Evolutionary conservation across 192 early-diverging fungal genomes (phyloP).

Genomic region (Backusella sp.): DNA sequence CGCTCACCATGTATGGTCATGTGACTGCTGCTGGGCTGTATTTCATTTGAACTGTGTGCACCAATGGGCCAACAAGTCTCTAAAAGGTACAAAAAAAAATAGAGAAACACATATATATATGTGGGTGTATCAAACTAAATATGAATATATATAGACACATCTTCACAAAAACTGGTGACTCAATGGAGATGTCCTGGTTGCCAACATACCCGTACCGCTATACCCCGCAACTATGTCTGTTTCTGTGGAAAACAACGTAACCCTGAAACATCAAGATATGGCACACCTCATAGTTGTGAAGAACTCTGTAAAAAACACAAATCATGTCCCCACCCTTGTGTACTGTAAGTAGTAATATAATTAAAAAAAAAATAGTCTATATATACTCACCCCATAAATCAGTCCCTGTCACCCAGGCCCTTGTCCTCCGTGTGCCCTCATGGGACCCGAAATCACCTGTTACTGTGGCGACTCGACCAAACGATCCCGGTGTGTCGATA

Average conservation of each 20-base stretch:
- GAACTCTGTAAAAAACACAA: constrained; percentile 63
- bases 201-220: constrained; percentile 62
- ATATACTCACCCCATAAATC: background rate
- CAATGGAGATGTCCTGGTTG: constrained; percentile 92
- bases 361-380: background rate
- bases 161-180: constrained; percentile 23
- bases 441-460: constrained; percentile 73
- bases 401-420: constrained; percentile 92
- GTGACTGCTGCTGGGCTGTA: constrained; percentile 82
- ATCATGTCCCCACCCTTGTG: constrained; percentile 78
- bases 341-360: constrained; percentile 43
- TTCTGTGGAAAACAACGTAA: constrained; percentile 83
- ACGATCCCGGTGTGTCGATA: constrained; percentile 72
- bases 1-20: constrained; percentile 78
- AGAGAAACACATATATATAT: background rate
- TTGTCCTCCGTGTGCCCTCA: constrained; percentile 83
- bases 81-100: constrained; percentile 40
- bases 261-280: constrained; percentile 61
- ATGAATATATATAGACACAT: constrained; percentile 25
- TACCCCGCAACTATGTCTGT: constrained; percentile 77
- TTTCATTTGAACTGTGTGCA: constrained; percentile 88
- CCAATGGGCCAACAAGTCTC: constrained; percentile 73
- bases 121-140: background rate
- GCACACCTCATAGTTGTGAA: constrained; percentile 84
- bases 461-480: constrained; percentile 72